Evolutionary conservation across 768 basidiomycete species (phyloP), one percentile per base, ranked within the genome.

Genomic region (Pleurotus platypus): DNA sequence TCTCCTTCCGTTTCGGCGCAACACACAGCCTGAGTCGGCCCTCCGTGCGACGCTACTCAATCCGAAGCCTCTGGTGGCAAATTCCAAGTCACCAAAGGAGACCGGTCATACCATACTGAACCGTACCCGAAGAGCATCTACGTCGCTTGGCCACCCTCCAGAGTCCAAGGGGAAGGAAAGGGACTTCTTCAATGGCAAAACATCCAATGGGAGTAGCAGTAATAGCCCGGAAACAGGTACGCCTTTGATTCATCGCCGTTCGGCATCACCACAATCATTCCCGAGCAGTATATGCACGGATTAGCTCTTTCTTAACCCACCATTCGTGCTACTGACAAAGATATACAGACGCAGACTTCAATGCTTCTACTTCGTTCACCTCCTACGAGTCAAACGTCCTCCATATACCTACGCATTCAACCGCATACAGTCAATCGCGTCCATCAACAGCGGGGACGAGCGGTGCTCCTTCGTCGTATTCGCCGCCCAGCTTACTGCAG

Each of bases 401-500:
- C 4, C 51, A 54, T 24, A 54, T 51, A 56, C 55, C 55, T 24
- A n/a, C 48, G 16, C 51, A 35, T 15, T 20, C 55, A 40, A 27
- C 39, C 11, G 35, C 40, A 20, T 37, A 30, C 24, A 45, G 38
- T 27, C 49, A 30, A 11, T 57, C 49, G 49, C 60, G 62, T 15
- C 60, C 63, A 16, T 64, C 64, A n/a, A 61, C 63, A 15, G 45
- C 66, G 26, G 61, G 59, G 39, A 62, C 60, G 46, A 46, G 60
- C 60, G 64, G 61, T 27, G 15, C 56, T 13, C 26, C 59, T 15
- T 54, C 51, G 12, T 42, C 39, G 27, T 24, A 54, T 24, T 37
- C 64, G 60, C 64, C 69, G 39, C 49, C 63, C 26, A 13, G 58
- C 57, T 54, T 67, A 20, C 67, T 64, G 49, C 76, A 71, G 61